Base-by-base conservation (phyloP, 345 rosid species). In the Orychophragmus violaceus region DNA sequence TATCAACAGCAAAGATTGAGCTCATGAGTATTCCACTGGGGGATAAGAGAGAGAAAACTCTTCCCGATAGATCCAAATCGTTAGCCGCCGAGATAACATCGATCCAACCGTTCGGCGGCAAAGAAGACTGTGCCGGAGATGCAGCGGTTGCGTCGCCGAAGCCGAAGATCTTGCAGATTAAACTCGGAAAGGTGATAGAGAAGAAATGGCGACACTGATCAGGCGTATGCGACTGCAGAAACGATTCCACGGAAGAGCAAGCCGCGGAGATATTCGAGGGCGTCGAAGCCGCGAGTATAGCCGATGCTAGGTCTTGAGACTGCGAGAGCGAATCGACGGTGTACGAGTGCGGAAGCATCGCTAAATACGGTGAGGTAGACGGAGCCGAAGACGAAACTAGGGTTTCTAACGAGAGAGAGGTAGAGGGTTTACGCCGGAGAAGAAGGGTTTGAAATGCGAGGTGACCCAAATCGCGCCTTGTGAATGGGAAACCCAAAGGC, bases 121-220 rank as follows among this genome's bases (percentile, higher is more conserved):
- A 18, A 14, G 51, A 49, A 5, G 71, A 57, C 17, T 65, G 79
- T 0, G 64, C 44, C n/a, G 75, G 62, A 3, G 84, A 9, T 42
- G 80, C 76, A 1, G 71, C 72, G 10, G 85, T 21, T 50, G 78
- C 77, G 48, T 83, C 87, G 53, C 80, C 84, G 84, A 91, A 91
- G 55, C 96, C 95, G 64, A 84, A 91, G 51, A 89, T 84, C 77
- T 87, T 87, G 57, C 86, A 84, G 78, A 92, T 86, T 72, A 92
- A 77, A 36, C 79, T 48, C 5, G 98, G 96, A 72, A 92, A 92
- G 57, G 98, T 67, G 64, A 86, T 37, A 70, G 93, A 92, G 84
- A 85, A 92, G 89, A 92, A 92, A 76, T 87, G 91, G 56, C 98
- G 98, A 62, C 80, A 85, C 13, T 91, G 95, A 67, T 91, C 96